A percentile compares a stretch with the other conserved stretches of the same genome.
Conservation (phyloP, 2,329 filamentous ascomycete genomes). For the Aspergillus novofumigatus region DNA sequence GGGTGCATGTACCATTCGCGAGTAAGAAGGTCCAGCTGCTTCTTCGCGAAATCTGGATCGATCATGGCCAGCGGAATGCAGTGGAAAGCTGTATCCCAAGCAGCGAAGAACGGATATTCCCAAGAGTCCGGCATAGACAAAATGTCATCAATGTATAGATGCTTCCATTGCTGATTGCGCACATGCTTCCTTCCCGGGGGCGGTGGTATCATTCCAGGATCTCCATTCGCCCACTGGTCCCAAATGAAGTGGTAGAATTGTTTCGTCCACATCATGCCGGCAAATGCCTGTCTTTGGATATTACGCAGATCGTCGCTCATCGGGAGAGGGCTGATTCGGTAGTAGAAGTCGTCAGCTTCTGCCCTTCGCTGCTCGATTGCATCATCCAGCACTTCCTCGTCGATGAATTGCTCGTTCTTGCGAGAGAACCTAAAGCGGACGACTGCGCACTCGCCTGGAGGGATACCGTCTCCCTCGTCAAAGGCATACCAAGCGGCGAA, state of each 20-base stretch:
- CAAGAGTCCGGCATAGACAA: constrained; percentile 97
- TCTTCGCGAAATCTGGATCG: constrained; percentile 96
- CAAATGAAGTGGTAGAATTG: constrained; percentile 96
- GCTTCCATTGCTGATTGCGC: constrained; percentile 86
- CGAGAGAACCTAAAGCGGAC: constrained; percentile 86
- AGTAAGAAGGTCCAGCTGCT: constrained; percentile 92
- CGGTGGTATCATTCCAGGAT: constrained; percentile 81
- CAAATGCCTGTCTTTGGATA: constrained; percentile 89
- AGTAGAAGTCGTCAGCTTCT: constrained; percentile 97
- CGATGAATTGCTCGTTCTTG: constrained; percentile 71
- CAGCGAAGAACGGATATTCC: constrained; percentile 97
- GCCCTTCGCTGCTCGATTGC: constrained; percentile 77
- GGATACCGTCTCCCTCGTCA: constrained; percentile 81
- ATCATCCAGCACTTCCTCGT: constrained; percentile 90
- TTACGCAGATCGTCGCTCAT: constrained; percentile 92
- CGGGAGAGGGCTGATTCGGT: constrained; percentile 82
- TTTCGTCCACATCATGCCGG: constrained; percentile 98
- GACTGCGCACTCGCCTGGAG: constrained; percentile 87
- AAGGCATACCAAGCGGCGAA: constrained; percentile 89
- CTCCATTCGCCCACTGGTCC: constrained; percentile 96
- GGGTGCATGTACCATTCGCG: constrained; percentile 99
- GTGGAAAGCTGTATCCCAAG: constrained; percentile 96
- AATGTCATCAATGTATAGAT: constrained; percentile 91
- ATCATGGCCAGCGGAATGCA: constrained; percentile 96
- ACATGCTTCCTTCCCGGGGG: constrained; percentile 74